Evolutionary conservation across 164 flowering plant genomes (phyloP).

Genomic region (Magnolia changhungtana): DNA sequence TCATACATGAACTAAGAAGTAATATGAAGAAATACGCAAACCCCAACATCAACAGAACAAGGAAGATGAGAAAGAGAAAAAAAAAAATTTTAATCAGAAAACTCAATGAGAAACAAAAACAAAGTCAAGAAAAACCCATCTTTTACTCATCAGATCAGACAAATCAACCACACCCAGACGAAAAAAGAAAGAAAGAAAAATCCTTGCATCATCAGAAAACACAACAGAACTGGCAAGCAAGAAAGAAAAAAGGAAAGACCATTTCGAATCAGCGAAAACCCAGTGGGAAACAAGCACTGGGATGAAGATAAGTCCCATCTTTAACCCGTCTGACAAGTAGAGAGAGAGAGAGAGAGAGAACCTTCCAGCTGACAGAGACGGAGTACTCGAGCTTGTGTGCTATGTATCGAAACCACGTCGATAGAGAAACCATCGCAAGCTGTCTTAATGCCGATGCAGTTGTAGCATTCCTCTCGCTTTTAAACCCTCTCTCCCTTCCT

Average conservation of each 20-base stretch:
- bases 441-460: background rate
- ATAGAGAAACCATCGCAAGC: conserved; percentile 31
- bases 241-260: background rate
- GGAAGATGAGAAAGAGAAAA: background rate
- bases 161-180: background rate
- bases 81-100: background rate
- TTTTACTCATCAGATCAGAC: background rate
- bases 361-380: conserved; percentile 50
- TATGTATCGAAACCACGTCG: conserved; percentile 67
- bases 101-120: background rate
- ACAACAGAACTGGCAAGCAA: background rate
- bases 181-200: background rate
- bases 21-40: too few species aligned
- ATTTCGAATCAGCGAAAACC: background rate
- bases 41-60: background rate
- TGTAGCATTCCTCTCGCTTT: background rate
- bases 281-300: background rate
- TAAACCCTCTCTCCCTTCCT: too few species aligned
- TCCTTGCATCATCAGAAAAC: background rate
- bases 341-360: background rate
- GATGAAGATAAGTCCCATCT: background rate
- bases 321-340: background rate
- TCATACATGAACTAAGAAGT: background rate
- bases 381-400: conserved; percentile 66
- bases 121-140: background rate